Percentiles rank a stretch among this genome's conserved stretches.
Conservation (phyloP, 1,284 basidiomycete species). For the Ceratobasidium theobromae region DNA sequence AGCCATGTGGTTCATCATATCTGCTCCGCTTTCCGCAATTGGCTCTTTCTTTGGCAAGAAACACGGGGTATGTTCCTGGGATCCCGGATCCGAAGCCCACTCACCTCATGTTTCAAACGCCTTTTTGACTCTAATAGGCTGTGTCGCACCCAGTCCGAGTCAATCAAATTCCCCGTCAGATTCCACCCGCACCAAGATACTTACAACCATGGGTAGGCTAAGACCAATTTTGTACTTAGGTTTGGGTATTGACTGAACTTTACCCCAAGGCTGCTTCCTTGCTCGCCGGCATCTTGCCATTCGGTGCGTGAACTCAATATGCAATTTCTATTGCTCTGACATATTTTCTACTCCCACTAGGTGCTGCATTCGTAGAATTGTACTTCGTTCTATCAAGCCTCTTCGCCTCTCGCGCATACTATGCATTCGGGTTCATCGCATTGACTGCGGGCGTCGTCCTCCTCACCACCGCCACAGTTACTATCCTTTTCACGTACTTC, state of each 20-base stretch:
- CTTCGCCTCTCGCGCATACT: conserved; percentile 92
- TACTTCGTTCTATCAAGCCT: conserved; percentile 93
- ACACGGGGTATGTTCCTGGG: conserved; percentile 84
- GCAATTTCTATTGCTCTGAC: background rate
- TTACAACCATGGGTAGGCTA: conserved; percentile 68
- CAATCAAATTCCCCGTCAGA: conserved; percentile 90
- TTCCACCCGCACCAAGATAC: conserved; percentile 83
- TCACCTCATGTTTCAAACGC: conserved; percentile 30
- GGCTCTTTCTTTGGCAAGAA: conserved; percentile 68
- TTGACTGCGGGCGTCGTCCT: conserved; percentile 84
- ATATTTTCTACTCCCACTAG: conserved; percentile 45
- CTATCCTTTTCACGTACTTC: conserved; percentile 91
- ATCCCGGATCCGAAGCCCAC: conserved; percentile 6
- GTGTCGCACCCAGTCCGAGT: conserved; percentile 82
- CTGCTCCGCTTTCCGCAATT: conserved; percentile 66
- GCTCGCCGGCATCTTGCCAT: conserved; percentile 89
- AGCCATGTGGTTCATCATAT: conserved; percentile 94
- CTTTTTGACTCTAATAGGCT: conserved; percentile 49
- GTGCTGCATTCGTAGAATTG: conserved; percentile 93
- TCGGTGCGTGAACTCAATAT: conserved; percentile 54
- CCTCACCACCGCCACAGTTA: conserved; percentile 86
- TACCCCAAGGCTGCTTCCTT: conserved; percentile 64
- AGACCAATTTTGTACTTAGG: conserved; percentile 27
- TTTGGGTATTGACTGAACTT: conserved; percentile 1
- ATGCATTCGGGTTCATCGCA: conserved; percentile 94